Evolutionary conservation across 495 filamentous ascomycete species (phyloP).

Genomic region (Delitschia confertaspora): DNA sequence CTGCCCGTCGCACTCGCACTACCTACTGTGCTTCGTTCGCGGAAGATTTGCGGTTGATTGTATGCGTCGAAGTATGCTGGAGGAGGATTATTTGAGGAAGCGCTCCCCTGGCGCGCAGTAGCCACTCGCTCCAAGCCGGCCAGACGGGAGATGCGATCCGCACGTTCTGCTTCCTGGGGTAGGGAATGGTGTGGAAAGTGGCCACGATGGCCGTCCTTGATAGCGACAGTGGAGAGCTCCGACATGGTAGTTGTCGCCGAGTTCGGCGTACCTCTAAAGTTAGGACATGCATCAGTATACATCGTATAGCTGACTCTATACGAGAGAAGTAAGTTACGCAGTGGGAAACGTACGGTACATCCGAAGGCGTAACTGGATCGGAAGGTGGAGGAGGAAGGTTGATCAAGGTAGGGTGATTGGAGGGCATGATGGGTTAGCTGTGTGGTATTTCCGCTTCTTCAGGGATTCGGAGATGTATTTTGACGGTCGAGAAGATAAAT

Average conservation of each 20-base stretch:
- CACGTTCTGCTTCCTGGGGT: conserved; percentile 76
- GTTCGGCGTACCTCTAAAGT: conserved; percentile 74
- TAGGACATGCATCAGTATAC: conserved; percentile 1
- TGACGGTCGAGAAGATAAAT: neutral
- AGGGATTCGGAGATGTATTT: too few species aligned
- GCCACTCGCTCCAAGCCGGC: conserved; percentile 70
- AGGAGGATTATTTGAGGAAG: conserved; percentile 10
- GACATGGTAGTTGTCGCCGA: conserved; percentile 79
- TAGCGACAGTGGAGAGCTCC: conserved; percentile 78
- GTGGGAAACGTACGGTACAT: conserved; percentile 65
- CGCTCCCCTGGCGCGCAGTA: conserved; percentile 30
- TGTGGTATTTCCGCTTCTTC: too few species aligned
- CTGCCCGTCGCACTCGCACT: conserved; percentile 70
- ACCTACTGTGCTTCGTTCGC: conserved; percentile 74
- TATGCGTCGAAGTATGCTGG: conserved; percentile 60
- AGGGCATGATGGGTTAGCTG: conserved; percentile 25
- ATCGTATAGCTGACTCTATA: neutral
- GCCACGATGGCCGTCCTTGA: conserved; percentile 87
- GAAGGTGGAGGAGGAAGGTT: conserved; percentile 78
- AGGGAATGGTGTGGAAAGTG: conserved; percentile 43
- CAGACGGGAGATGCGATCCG: conserved; percentile 85
- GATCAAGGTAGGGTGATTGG: conserved; percentile 61
- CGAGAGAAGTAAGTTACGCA: too few species aligned
- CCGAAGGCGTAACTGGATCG: conserved; percentile 78
- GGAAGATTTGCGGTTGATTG: conserved; percentile 44